Evolutionary conservation across 441 rosid genomes (phyloP), one percentile per base, ranked within the genome.

Genomic region (Adansonia madagascariensis): DNA sequence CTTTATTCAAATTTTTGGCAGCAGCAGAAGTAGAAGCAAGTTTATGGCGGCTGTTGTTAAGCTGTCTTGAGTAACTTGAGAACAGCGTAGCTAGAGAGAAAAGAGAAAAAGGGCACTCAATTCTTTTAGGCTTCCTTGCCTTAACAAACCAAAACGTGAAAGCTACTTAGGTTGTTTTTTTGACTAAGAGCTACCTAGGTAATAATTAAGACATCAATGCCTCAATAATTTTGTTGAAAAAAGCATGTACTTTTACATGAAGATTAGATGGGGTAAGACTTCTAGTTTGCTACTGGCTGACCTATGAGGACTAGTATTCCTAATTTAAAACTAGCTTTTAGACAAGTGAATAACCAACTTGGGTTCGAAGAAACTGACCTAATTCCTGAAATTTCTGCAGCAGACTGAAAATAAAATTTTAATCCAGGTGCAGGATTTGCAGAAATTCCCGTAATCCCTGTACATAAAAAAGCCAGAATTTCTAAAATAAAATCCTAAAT

Each of bases 261-360:
- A 31, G 61, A 71, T 31, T 71, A n/a, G 10, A 27, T 70, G n/a
- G 46, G 24, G 11, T 55, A 55, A 49, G 60, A 15, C 63, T 53
- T 41, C 63, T 39, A 72, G 49, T 17, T 64, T 41, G 56, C 52
- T 56, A 56, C 75, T 72, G 75, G 41, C 75, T 72, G 75, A 72
- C 65, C 52, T 56, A 39, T 60, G 11, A 55, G 49, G 52, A 55
- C 12, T 56, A 18, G 15, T 72, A 56, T 39, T 56, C 65, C 39
- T 18, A 27, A 39, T 27, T 31, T 60, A 70, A 20, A 59, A 50
- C 46, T 70, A 52, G 60, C 61, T 72, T 72, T 18, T 27, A 18
- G 31, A 39, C 24, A n/a, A 41, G 50, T 71, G 14, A 53, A 17
- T 17, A 56, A 41, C 18, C 49, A 55, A 55, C 10, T 55, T 72